phyloP scores from a whole-genome alignment of 1,139 yeast species.

The Diutina ranongensis region DNA sequence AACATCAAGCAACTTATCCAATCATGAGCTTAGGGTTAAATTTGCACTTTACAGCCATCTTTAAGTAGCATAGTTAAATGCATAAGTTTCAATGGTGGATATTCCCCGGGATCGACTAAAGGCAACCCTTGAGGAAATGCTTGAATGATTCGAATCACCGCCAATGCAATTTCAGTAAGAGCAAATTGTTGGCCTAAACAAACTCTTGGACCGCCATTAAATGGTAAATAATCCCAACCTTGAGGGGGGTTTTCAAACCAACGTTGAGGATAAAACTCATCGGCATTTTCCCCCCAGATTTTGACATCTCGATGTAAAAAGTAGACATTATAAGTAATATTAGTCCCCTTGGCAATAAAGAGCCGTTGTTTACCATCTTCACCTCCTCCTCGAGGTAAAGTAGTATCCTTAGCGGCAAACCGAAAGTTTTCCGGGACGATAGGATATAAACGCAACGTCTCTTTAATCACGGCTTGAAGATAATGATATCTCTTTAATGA shows the following conservation, averaged over 20 bases:
- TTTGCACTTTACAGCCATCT: constrained; percentile 1
- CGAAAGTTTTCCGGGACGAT: constrained; percentile 2
- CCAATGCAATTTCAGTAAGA: neutral
- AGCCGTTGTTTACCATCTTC: neutral
- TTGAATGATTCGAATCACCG: constrained; percentile 4
- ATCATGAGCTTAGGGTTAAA: neutral
- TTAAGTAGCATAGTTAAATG: neutral
- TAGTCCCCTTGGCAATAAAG: constrained; percentile 4
- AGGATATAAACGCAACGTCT: constrained; percentile 2
- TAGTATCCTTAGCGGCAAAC: neutral
- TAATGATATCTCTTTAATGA: neutral
- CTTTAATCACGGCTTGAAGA: constrained; percentile 1
- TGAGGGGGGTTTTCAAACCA: neutral
- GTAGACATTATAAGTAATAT: neutral
- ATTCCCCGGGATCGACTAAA: neutral
- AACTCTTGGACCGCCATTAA: constrained; percentile 52
- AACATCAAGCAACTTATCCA: neutral
- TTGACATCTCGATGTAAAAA: neutral
- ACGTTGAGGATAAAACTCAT: neutral
- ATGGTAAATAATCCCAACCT: constrained; percentile 14
- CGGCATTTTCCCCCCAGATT: constrained; percentile 5
- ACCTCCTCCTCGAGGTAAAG: constrained; percentile 5
- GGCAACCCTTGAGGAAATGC: neutral
- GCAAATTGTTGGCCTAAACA: constrained; percentile 20
- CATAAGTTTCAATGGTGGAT: neutral